Evolutionary conservation across 306 rosid genomes (phyloP).

Genomic region (Dalbergia oliveri): DNA sequence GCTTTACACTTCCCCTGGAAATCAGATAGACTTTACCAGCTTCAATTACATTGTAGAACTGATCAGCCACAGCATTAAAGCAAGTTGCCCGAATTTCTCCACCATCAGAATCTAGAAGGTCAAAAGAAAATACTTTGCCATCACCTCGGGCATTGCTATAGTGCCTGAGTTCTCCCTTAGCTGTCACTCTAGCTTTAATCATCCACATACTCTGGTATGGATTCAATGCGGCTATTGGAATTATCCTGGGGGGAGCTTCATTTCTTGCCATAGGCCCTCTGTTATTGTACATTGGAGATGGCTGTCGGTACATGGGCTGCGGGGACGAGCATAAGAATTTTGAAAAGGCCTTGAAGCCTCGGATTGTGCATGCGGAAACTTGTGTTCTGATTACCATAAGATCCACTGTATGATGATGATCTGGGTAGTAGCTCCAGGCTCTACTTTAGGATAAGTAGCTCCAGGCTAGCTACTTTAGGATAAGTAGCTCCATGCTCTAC

Average conservation of each 20-base stretch:
- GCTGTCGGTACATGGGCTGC: slow-evolving; percentile 69
- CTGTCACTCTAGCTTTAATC: slow-evolving; percentile 90
- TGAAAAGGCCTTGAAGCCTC: slow-evolving; percentile 58
- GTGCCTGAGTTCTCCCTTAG: slow-evolving; percentile 79
- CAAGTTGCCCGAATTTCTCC: slow-evolving; percentile 94
- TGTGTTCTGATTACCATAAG: slow-evolving; percentile 66
- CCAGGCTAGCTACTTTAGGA: slow-evolving; percentile 53
- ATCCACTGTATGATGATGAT: slow-evolving; percentile 51
- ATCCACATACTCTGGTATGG: slow-evolving; percentile 84
- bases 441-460: slow-evolving; percentile 47
- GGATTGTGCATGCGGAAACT: slow-evolving; percentile 56
- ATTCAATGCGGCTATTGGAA: slow-evolving; percentile 82
- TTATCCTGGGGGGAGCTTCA: slow-evolving; percentile 80
- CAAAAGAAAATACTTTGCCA: slow-evolving; percentile 93
- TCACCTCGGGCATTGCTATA: slow-evolving; percentile 82
- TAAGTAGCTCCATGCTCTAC: slow-evolving; percentile 48
- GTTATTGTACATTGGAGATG: slow-evolving; percentile 70
- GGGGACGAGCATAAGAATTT: slow-evolving; percentile 59
- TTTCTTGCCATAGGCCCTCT: slow-evolving; percentile 78
- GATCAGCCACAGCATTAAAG: slow-evolving; percentile 87
- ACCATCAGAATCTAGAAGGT: slow-evolving; percentile 80
- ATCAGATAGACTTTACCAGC: slow-evolving; percentile 75
- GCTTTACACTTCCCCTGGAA: slow-evolving; percentile 76
- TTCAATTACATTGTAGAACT: slow-evolving; percentile 76
- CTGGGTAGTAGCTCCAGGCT: slow-evolving; percentile 50